A percentile compares a stretch with the other conserved stretches of the same genome.
Conservation (phyloP, 2,329 filamentous ascomycete species). For the Fusarium torulosum region DNA sequence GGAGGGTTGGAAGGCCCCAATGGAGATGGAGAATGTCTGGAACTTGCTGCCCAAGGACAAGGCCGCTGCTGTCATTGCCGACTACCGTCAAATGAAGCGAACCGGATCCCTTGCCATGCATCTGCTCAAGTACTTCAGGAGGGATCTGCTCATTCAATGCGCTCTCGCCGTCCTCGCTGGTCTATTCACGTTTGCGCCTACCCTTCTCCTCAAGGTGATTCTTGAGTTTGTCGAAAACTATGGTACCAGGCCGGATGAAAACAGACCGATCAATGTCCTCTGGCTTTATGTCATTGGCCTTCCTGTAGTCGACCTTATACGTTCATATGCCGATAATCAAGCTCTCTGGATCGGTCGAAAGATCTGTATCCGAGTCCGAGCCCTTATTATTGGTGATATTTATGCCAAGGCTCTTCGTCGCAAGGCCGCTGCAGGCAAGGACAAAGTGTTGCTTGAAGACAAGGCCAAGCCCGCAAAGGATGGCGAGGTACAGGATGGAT, state of each 20-base stretch:
- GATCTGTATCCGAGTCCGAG: constrained; percentile 91
- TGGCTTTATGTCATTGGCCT: constrained; percentile 97
- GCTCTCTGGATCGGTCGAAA: constrained; percentile 94
- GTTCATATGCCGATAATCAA: constrained; percentile 86
- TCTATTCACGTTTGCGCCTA: constrained; percentile 90
- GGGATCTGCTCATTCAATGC: constrained; percentile 80
- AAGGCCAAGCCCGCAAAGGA: constrained; percentile 55
- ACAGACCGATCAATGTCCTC: constrained; percentile 84
- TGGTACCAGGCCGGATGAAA: constrained; percentile 71
- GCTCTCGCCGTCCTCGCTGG: constrained; percentile 83
- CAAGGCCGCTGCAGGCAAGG: constrained; percentile 83
- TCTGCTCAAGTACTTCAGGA: constrained; percentile 86
- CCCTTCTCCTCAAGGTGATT: constrained; percentile 89
- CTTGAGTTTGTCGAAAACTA: constrained; percentile 94
- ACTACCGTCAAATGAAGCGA: constrained; percentile 88
- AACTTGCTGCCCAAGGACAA: constrained; percentile 91
- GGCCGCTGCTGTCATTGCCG: constrained; percentile 80
- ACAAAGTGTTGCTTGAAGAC: constrained; percentile 75
- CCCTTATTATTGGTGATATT: constrained; percentile 96
- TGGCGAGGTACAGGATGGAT: constrained; percentile 54
- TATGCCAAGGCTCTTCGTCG: constrained; percentile 95
- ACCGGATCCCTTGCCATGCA: constrained; percentile 84
- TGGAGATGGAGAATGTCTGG: constrained; percentile 91
- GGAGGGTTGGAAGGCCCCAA: constrained; percentile 86
- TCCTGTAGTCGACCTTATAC: constrained; percentile 83